Percentiles rank a stretch among this genome's conserved stretches.
phyloP scores from a whole-genome alignment of 2,329 filamentous ascomycete species.

The Neonectria sp. region DNA sequence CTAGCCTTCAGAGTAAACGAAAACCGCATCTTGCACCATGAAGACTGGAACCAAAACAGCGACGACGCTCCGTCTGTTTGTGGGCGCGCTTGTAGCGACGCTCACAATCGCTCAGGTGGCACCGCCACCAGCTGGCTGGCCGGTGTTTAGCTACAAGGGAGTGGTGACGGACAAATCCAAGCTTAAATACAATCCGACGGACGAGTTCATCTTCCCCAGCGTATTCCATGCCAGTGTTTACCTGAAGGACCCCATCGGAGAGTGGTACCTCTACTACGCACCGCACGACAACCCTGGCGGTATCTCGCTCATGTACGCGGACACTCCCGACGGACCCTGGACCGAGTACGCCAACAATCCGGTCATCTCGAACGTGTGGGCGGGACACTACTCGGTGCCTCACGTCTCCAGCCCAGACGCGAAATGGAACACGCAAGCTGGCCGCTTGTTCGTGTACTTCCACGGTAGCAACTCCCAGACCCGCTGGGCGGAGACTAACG shows the following conservation, averaged over 20 bases:
- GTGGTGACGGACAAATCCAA: slow-evolving; percentile 39
- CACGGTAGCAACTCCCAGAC: slow-evolving; percentile 32
- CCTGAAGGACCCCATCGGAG: slow-evolving; percentile 34
- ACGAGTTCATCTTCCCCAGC: slow-evolving; percentile 47
- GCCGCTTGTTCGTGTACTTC: slow-evolving; percentile 31
- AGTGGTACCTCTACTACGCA: slow-evolving; percentile 49
- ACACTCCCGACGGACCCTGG: slow-evolving; percentile 34
- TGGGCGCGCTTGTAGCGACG: not conserved
- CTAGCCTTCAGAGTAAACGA: not conserved
- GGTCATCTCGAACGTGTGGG: slow-evolving; percentile 28
- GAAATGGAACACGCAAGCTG: slow-evolving; percentile 19
- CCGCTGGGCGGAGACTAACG: slow-evolving; percentile 28
- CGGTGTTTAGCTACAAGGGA: slow-evolving; percentile 41
- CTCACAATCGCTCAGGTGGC: slow-evolving; percentile 21
- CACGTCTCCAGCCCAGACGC: slow-evolving; percentile 37
- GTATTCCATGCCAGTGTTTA: slow-evolving; percentile 44
- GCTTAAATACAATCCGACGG: slow-evolving; percentile 44
- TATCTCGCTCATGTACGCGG: slow-evolving; percentile 42
- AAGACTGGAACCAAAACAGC: not conserved
- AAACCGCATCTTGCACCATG: slow-evolving; percentile 7
- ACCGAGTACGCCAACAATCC: slow-evolving; percentile 29
- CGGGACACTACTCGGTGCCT: slow-evolving; percentile 29
- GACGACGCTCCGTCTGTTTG: not conserved
- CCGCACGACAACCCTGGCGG: slow-evolving; percentile 47
- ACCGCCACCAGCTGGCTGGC: slow-evolving; percentile 37